Evolutionary conservation across 495 filamentous ascomycete genomes (phyloP).

Genomic region (Penicillium angulare): DNA sequence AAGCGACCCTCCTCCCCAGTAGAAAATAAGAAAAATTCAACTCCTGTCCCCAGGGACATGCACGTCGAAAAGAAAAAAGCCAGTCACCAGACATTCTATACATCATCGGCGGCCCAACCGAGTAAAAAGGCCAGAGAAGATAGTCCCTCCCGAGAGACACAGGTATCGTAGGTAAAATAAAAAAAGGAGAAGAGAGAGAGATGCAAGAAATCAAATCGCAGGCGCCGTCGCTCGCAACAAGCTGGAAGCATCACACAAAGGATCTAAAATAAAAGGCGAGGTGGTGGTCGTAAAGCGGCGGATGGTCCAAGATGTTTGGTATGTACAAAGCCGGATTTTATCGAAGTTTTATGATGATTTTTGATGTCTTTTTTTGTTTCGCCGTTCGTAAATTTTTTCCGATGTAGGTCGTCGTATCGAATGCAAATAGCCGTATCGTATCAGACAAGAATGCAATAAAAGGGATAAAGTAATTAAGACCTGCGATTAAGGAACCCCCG

Average conservation of each 20-base stretch:
- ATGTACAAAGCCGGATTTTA: slow-evolving; percentile 41
- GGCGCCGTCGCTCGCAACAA: slow-evolving; percentile 51
- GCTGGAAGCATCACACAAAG: slow-evolving; percentile 39
- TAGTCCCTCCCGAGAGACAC: slow-evolving; percentile 43
- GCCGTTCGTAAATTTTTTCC: slow-evolving; percentile 32
- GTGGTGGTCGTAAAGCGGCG: slow-evolving; percentile 35
- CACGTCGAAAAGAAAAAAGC: slow-evolving; percentile 32
- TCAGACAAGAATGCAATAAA: slow-evolving; percentile 31
- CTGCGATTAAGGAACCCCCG: slow-evolving; percentile 39
- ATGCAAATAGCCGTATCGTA: slow-evolving; percentile 30
- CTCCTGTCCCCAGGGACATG: slow-evolving; percentile 36
- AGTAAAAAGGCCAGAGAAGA: slow-evolving; percentile 25
- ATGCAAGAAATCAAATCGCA: slow-evolving; percentile 45
- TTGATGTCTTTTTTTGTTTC: slow-evolving; percentile 2
- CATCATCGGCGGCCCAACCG: slow-evolving; percentile 40
- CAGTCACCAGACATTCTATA: slow-evolving; percentile 47
- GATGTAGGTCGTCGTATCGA: slow-evolving; percentile 38
- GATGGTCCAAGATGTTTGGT: slow-evolving; percentile 18
- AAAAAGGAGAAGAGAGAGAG: slow-evolving; percentile 16
- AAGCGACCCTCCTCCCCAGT: slow-evolving; percentile 20
- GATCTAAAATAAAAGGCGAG: slow-evolving; percentile 40
- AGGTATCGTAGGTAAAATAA: slow-evolving; percentile 39
- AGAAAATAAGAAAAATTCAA: slow-evolving; percentile 35
- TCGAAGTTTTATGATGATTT: slow-evolving; percentile 13
- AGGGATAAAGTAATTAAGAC: slow-evolving; percentile 31